Evolutionary conservation across 208 protist species (phyloP), one percentile per base, ranked within the genome.

Genomic region (Porcisia hertigi): DNA sequence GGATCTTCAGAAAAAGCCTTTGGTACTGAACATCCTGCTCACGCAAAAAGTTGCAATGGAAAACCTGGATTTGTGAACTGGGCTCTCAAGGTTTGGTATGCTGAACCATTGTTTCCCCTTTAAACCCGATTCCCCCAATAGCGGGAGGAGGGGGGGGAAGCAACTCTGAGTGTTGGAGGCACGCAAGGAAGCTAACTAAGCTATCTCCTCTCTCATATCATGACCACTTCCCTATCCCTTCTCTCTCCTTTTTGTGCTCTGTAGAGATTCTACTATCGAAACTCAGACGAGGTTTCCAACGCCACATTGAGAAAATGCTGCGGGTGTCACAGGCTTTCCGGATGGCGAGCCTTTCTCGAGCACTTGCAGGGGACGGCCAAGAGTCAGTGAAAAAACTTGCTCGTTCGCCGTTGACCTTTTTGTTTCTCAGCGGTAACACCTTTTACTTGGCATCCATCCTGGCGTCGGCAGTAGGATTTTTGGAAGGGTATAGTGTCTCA

Each of bases 401-500:
- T 8, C 86, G 75, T n/a, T 82, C 85, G 6, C 87, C 87, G 2
- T 77, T 92, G 8, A 71, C 85, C 8, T 88, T 89, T 69, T 70
- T 92, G 30, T 80, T 82, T 0, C 36, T 83, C 23, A 69, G 65
- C 7, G 76, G 41, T 7, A 77, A 82, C 14, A 47, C 73, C 11
- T 39, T 49, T 2, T 71, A 65, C 20, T 58, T 88, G 4, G 76
- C 80, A 1, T 76, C 59, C 0, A 84, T 88, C 20, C 41, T 92
- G 18, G 82, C 81, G 14, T 89, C 87, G 1, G 87, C 87, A 20
- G 83, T 92, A 7, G 75, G 66, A 0, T 92, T 88, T 53, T 60
- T 92, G 1, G 87, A 92, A 76, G 87, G 87, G 0, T 88, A 84
- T 69, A 85, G 87, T 25, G 63, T 55, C 41, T 81, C 84, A 41